Percentiles rank a stretch among this genome's conserved stretches.
These are phyloP conservation scores for Cucurbita maxima DNA, from an alignment of 306 rosid species.

Conservation along the genomic window DNA sequence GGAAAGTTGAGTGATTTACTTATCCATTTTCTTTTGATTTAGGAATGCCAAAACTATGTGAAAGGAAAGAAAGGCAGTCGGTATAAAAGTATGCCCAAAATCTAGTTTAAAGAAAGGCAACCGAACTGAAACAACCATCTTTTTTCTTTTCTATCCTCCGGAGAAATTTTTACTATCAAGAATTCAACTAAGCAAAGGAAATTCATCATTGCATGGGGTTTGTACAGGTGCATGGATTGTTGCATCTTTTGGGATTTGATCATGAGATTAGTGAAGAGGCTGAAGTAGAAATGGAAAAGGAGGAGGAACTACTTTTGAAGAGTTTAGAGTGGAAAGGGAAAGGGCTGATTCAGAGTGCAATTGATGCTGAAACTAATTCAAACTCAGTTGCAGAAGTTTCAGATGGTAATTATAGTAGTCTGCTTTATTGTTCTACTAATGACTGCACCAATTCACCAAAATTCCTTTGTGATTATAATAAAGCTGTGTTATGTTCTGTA, in stretches of 20 bases:
- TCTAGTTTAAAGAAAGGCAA: not conserved
- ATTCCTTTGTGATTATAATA: not conserved
- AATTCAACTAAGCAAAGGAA: not conserved
- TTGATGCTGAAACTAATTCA: conserved; percentile 28
- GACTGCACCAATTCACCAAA: not conserved
- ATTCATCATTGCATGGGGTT: conserved; percentile 3
- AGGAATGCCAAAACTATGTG: not conserved
- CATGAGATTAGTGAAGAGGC: conserved; percentile 81
- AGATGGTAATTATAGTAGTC: conserved; percentile 27
- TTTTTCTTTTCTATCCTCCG: not conserved
- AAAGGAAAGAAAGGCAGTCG: not conserved
- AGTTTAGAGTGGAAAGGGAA: conserved; percentile 83
- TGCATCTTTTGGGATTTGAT: conserved; percentile 88
- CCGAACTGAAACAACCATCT: not conserved
- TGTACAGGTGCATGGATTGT: conserved; percentile 71
- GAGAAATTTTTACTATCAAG: not conserved
- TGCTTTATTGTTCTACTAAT: not conserved
- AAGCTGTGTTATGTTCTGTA: not conserved
- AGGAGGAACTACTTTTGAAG: conserved; percentile 60
- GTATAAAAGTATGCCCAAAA: not conserved
- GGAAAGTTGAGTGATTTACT: not conserved
- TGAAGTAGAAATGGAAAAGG: conserved; percentile 80
- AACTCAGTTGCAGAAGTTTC: conserved; percentile 20
- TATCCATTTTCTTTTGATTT: not conserved
- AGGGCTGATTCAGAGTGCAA: conserved; percentile 71